A percentile compares a stretch with the other conserved stretches of the same genome.
Evolutionary conservation across 208 protist species (phyloP).

Genomic region (Herpetomonas samuelpessoai): DNA sequence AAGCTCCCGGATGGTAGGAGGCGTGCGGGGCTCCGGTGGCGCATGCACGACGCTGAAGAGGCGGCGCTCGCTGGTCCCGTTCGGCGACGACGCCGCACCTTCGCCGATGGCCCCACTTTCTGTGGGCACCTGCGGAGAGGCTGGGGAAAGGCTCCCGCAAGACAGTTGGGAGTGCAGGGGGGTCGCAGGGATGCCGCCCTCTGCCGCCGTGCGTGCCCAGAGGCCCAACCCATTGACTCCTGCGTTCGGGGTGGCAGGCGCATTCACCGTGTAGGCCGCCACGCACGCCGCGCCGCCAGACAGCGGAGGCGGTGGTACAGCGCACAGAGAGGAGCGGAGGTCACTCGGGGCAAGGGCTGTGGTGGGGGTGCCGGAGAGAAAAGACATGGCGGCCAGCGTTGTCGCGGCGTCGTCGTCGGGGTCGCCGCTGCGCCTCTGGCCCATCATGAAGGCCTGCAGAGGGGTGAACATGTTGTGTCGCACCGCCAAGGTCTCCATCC

Average conservation of each 20-base stretch:
- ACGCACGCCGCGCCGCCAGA: background rate
- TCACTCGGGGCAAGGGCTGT: background rate
- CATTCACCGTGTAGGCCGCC: background rate
- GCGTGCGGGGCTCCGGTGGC: constrained; percentile 40
- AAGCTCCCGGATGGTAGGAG: constrained; percentile 40
- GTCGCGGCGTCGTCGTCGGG: background rate
- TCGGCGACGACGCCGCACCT: background rate
- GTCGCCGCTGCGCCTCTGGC: constrained; percentile 14
- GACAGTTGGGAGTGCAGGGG: background rate
- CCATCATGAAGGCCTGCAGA: constrained; percentile 54
- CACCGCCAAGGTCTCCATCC: constrained; percentile 71
- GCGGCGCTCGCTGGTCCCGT: constrained; percentile 11
- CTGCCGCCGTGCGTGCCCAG: too few relatives aligned
- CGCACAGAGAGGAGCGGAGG: too few relatives aligned
- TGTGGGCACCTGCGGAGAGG: too few relatives aligned
- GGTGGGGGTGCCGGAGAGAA: too few relatives aligned
- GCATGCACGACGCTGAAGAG: constrained; percentile 71
- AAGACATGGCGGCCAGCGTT: background rate
- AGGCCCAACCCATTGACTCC: too few relatives aligned
- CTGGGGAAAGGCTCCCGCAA: background rate
- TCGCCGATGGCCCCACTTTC: too few relatives aligned
- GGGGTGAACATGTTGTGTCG: constrained; percentile 45
- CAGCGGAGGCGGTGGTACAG: background rate
- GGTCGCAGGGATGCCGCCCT: background rate
- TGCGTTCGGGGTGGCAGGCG: background rate